These are phyloP conservation scores for Ciborinia camelliae DNA, from an alignment of 2,329 filamentous ascomycete genomes.

Conservation along the genomic window DNA sequence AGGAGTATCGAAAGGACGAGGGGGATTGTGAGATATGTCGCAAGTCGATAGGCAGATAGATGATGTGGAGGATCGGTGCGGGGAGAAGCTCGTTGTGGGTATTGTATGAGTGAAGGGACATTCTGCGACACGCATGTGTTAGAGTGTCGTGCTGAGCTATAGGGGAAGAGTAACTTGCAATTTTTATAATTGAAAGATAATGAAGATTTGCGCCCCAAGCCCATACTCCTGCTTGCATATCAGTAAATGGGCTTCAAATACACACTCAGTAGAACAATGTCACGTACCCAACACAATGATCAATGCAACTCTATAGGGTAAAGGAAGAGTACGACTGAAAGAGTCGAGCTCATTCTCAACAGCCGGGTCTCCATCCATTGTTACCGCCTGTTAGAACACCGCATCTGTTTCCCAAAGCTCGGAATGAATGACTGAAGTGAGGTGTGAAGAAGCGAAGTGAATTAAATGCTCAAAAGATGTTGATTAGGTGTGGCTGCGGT, in stretches of 20 bases:
- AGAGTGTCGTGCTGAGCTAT: constrained; percentile 11
- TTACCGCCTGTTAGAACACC: constrained; percentile 30
- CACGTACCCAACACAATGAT: constrained; percentile 76
- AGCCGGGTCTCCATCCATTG: constrained; percentile 71
- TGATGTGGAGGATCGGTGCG: constrained; percentile 69
- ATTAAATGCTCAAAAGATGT: neutral
- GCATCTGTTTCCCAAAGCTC: constrained; percentile 29
- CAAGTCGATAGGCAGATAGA: constrained; percentile 80
- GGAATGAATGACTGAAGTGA: constrained; percentile 33
- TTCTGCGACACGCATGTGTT: constrained; percentile 49
- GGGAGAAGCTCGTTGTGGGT: constrained; percentile 69
- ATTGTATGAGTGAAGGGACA: constrained; percentile 80
- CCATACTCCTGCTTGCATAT: constrained; percentile 68
- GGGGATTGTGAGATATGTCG: constrained; percentile 69
- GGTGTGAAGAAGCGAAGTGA: constrained; percentile 16
- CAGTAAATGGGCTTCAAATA: constrained; percentile 18
- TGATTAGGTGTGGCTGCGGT: no score
- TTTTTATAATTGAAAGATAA: constrained; percentile 72
- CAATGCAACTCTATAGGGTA: constrained; percentile 85
- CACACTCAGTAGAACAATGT: neutral
- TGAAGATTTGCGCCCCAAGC: constrained; percentile 93
- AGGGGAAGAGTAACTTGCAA: constrained; percentile 49
- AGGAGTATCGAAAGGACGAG: constrained; percentile 68
- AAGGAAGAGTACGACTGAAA: constrained; percentile 81
- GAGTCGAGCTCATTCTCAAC: constrained; percentile 72